Conservation (phyloP, 441 rosid species). For the Gossypium laxum region DNA sequence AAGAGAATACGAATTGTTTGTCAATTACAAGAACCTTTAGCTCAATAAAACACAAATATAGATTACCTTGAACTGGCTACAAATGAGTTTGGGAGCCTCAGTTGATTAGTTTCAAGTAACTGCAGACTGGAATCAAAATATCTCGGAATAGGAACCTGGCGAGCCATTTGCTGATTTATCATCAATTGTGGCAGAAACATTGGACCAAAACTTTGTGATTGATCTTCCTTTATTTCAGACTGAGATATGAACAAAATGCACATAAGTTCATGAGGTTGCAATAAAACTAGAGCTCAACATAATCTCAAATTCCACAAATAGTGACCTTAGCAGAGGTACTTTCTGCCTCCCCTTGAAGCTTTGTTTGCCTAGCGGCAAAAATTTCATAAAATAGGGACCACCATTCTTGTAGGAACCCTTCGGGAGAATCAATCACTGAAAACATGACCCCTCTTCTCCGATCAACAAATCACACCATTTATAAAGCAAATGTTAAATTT, state of each 20-base stretch:
- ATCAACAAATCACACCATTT: background rate
- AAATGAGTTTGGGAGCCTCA: slow-evolving; percentile 4
- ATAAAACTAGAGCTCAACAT: background rate
- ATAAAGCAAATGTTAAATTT: background rate
- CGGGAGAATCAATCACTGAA: slow-evolving; percentile 31
- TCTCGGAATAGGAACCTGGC: slow-evolving; percentile 11
- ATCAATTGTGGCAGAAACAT: background rate
- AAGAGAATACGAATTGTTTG: background rate
- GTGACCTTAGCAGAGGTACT: slow-evolving; percentile 21
- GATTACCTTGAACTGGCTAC: slow-evolving; percentile 19
- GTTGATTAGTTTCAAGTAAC: slow-evolving; percentile 9
- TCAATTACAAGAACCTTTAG: background rate
- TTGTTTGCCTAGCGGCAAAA: slow-evolving; percentile 16
- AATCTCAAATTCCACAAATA: slow-evolving; percentile 9
- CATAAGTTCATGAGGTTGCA: background rate
- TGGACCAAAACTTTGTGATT: slow-evolving; percentile 5
- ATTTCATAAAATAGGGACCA: slow-evolving; percentile 39
- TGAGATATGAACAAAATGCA: slow-evolving; percentile 6
- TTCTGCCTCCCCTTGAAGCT: slow-evolving; percentile 16
- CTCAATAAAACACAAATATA: background rate
- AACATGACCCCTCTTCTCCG: background rate
- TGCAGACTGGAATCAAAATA: slow-evolving; percentile 8
- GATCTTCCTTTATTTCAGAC: slow-evolving; percentile 13
- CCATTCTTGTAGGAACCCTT: slow-evolving; percentile 45
- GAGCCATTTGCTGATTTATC: slow-evolving; percentile 13